Percentiles rank a stretch among this genome's conserved stretches.
Conservation (phyloP, 495 filamentous ascomycete species). For the Parachaetomium inaequale region DNA sequence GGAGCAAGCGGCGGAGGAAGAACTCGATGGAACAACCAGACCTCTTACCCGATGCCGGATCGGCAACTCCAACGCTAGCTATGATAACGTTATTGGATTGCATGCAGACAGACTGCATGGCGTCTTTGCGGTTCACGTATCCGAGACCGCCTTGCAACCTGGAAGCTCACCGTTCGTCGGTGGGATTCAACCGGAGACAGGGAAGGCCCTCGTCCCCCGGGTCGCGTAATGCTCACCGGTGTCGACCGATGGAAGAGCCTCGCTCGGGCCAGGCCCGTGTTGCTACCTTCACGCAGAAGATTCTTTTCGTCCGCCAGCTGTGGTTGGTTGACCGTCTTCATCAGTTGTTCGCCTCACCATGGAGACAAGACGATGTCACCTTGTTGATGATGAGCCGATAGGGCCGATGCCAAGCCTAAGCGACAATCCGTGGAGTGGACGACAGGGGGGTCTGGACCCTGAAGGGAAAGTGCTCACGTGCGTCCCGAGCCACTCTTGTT, state of each 20-base stretch:
- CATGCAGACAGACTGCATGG: background rate
- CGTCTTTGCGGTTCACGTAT: background rate
- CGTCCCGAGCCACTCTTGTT: background rate
- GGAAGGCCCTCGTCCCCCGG: background rate
- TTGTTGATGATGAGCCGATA: background rate
- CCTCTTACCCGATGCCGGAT: conserved; percentile 1
- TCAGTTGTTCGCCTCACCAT: background rate
- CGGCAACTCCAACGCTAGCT: background rate
- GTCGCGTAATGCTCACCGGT: background rate
- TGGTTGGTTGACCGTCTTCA: background rate
- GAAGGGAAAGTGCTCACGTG: conserved; percentile 3
- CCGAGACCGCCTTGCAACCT: background rate
- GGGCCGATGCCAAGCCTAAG: background rate
- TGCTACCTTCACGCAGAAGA: background rate
- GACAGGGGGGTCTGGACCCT: background rate
- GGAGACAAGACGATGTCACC: background rate
- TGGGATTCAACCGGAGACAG: background rate
- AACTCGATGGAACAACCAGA: background rate
- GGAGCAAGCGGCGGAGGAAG: background rate
- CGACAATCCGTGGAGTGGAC: background rate
- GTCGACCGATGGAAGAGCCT: background rate
- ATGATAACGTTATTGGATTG: background rate
- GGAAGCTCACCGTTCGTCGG: background rate
- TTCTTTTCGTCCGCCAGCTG: background rate
- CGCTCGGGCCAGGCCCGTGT: background rate